A percentile compares a stretch with the other conserved stretches of the same genome.
Evolutionary conservation across 2,329 filamentous ascomycete genomes (phyloP).

Genomic region (Dendrostoma leiphaemia): DNA sequence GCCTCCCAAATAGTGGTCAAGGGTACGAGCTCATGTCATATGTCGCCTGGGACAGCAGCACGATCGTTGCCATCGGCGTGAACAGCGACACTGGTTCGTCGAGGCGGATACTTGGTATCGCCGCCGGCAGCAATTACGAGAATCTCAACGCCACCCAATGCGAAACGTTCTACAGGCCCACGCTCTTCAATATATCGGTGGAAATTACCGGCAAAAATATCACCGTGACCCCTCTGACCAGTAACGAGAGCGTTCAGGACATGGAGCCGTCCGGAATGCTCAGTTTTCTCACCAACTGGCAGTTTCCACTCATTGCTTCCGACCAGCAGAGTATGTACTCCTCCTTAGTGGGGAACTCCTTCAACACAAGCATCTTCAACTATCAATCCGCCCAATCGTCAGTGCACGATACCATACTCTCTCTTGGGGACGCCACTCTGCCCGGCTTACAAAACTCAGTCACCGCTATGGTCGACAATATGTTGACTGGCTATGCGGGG

Average conservation of each 20-base stretch:
- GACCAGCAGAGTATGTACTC: not conserved
- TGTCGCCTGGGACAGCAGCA: not conserved
- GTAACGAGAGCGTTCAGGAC: not conserved
- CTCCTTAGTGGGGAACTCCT: not conserved
- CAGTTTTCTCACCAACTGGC: not conserved
- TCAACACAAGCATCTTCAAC: not conserved
- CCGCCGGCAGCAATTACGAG: not conserved
- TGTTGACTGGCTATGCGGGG: not conserved
- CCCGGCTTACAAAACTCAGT: not conserved
- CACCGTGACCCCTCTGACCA: not conserved
- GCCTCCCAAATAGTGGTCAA: not conserved
- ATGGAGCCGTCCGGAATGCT: not conserved
- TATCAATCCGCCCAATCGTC: not conserved
- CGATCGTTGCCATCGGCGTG: not conserved
- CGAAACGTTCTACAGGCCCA: not conserved
- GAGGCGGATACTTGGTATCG: not conserved
- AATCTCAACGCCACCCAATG: not conserved
- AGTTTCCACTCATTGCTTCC: not conserved
- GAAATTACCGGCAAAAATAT: not conserved
- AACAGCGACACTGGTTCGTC: not conserved
- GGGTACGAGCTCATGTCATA: not conserved
- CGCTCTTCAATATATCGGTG: not conserved
- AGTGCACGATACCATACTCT: not conserved
- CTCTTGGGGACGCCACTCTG: not conserved
- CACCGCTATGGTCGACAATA: not conserved